Percentiles rank a stretch among this genome's conserved stretches.
Evolutionary conservation across 306 rosid species (phyloP).

Genomic region (Quercus aquifolioides): DNA sequence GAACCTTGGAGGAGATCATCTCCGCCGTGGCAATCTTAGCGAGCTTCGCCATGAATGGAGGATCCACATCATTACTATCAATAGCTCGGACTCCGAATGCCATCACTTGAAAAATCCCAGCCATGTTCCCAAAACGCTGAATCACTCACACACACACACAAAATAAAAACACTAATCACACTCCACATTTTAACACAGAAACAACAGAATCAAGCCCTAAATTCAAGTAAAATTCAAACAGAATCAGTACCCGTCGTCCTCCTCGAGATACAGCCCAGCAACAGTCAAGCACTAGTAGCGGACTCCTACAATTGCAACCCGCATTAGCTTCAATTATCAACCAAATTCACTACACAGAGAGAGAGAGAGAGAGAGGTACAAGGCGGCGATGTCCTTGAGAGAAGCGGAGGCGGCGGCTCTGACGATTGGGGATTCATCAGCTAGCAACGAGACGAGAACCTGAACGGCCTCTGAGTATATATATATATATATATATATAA

Average conservation of each 20-base stretch:
- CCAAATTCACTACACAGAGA: neutral
- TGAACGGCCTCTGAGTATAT: constrained; percentile 71
- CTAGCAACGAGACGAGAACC: constrained; percentile 71
- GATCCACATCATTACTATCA: constrained; percentile 57
- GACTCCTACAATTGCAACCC: constrained; percentile 46
- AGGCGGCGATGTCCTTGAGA: constrained; percentile 67
- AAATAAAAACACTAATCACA: neutral
- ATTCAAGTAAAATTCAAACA: neutral
- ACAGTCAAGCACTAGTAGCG: constrained; percentile 81
- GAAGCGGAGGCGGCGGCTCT: constrained; percentile 79
- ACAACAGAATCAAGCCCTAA: neutral
- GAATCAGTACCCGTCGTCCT: constrained; percentile 71
- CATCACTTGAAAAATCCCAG: constrained; percentile 96
- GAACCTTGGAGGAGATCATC: constrained; percentile 87
- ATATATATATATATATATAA: too few relatives aligned
- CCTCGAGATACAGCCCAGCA: constrained; percentile 82
- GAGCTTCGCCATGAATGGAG: constrained; percentile 73
- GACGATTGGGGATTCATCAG: constrained; percentile 78
- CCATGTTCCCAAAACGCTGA: constrained; percentile 91
- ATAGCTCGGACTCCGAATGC: constrained; percentile 80
- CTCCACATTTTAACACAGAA: too few relatives aligned
- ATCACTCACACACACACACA: neutral
- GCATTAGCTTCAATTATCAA: neutral
- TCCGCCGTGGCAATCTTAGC: constrained; percentile 94
- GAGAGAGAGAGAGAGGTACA: constrained; percentile 40